Conservation (phyloP, 2,329 filamentous ascomycete species). For the Torrubiellomyces zombiae region DNA sequence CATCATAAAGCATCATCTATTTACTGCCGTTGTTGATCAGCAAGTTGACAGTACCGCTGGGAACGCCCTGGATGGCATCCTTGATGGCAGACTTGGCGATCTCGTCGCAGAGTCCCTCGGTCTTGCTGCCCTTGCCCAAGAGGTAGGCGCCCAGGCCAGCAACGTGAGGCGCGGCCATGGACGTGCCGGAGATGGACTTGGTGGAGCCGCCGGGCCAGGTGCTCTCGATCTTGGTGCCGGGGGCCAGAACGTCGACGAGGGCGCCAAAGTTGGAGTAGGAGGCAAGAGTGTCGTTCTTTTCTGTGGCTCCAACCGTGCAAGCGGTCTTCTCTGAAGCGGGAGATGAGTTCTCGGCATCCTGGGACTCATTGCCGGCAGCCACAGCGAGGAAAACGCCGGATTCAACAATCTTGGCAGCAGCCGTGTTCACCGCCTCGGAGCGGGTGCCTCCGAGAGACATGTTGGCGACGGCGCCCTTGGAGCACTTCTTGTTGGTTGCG, state of each 20-base stretch:
- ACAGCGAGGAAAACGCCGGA: constrained; percentile 33
- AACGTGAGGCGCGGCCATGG: constrained; percentile 23
- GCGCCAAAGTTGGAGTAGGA: constrained; percentile 33
- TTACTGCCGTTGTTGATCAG: constrained; percentile 36
- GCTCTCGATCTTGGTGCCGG: constrained; percentile 26
- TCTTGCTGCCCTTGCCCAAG: constrained; percentile 24
- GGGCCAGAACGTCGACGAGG: constrained; percentile 30
- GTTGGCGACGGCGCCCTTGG: constrained; percentile 29
- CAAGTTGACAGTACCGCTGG: constrained; percentile 29
- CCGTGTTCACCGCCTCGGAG: constrained; percentile 29
- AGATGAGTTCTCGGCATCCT: constrained; percentile 25
- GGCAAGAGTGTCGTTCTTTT: constrained; percentile 18
- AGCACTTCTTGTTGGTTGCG: constrained; percentile 17
- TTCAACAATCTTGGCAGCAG: constrained; percentile 23
- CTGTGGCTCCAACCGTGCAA: constrained; percentile 33
- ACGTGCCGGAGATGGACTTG: constrained; percentile 24
- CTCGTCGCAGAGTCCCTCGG: constrained; percentile 28
- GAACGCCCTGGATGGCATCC: constrained; percentile 22
- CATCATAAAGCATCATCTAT: constrained; percentile 1
- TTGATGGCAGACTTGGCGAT: constrained; percentile 25
- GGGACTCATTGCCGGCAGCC: constrained; percentile 34
- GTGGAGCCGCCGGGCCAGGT: constrained; percentile 24
- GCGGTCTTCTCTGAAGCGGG: constrained; percentile 25
- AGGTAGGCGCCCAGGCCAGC: constrained; percentile 24
- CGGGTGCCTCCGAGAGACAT: constrained; percentile 36